These are phyloP conservation scores for Chrysanthemum seticuspe DNA, from an alignment of 129 eudicot species.

Conservation along the genomic window DNA sequence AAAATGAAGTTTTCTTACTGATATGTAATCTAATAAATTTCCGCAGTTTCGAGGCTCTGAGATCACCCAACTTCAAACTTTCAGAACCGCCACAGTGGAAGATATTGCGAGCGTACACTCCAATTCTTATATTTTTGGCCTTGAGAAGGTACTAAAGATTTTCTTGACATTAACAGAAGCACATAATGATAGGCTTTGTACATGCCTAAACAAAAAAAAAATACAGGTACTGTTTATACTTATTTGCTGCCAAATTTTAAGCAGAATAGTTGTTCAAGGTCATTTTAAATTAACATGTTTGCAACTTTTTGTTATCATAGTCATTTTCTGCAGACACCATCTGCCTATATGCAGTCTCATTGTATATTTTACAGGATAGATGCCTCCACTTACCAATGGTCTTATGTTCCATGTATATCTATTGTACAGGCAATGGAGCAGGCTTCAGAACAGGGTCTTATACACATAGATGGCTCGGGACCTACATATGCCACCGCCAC, in stretches of 20 bases:
- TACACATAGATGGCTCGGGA: constrained; percentile 89
- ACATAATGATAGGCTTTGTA: constrained; percentile 3
- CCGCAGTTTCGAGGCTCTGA: constrained; percentile 76
- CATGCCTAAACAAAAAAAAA: background rate
- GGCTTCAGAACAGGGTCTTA: constrained; percentile 81
- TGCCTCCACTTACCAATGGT: background rate
- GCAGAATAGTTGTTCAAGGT: background rate
- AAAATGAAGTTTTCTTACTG: constrained; percentile 1
- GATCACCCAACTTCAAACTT: constrained; percentile 64
- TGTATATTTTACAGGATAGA: background rate
- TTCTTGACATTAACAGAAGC: constrained; percentile 6
- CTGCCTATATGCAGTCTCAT: background rate
- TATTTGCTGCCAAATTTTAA: background rate
- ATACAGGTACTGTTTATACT: background rate
- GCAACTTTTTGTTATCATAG: background rate
- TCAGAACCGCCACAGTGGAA: constrained; percentile 63
- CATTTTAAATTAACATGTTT: background rate
- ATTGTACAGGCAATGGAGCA: constrained; percentile 75
- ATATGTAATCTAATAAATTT: constrained; percentile 15
- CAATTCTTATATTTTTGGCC: constrained; percentile 74
- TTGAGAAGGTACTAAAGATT: constrained; percentile 67
- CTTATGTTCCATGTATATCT: constrained; percentile 11
- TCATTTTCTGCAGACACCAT: background rate
- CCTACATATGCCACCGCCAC: constrained; percentile 96
- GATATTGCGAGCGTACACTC: constrained; percentile 83